A percentile compares a stretch with the other conserved stretches of the same genome.
Conservation (phyloP, 768 basidiomycete genomes). For the Termitomyces eurrhizus region DNA sequence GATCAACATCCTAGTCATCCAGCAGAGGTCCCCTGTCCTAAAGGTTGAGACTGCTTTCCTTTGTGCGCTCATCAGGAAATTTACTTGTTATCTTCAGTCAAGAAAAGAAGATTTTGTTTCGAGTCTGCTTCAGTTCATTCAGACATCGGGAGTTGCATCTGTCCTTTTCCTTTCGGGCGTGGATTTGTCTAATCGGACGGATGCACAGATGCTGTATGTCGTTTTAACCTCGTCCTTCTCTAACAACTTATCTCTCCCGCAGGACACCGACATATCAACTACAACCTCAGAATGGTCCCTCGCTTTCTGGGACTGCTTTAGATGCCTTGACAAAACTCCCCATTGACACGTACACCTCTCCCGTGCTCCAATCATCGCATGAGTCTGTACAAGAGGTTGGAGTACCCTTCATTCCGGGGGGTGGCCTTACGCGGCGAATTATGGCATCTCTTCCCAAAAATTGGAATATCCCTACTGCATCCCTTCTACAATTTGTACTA, state of each 20-base stretch:
- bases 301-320: conserved; percentile 41
- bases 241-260: background rate
- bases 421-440: conserved; percentile 67
- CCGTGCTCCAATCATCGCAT: conserved; percentile 33
- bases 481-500: conserved; percentile 69
- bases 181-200: conserved; percentile 70
- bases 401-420: conserved; percentile 76
- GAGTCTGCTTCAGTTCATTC: conserved; percentile 54
- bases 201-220: conserved; percentile 73
- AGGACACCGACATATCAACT: conserved; percentile 70
- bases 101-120: conserved; percentile 66
- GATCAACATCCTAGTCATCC: conserved; percentile 55
- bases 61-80: background rate
- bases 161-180: conserved; percentile 70
- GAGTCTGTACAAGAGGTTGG: conserved; percentile 19
- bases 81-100: conserved; percentile 34
- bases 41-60: conserved; percentile 44
- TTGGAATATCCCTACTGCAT: conserved; percentile 52
- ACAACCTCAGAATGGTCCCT: conserved; percentile 37
- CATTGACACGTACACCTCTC: conserved; percentile 52
- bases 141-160: conserved; percentile 41
- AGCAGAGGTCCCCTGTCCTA: conserved; percentile 76
- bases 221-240: background rate
- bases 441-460: conserved; percentile 49
- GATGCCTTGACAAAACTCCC: conserved; percentile 41